Base-by-base conservation (phyloP, 2,329 filamentous ascomycete genomes). In the Aureobasidium sp. region DNA sequence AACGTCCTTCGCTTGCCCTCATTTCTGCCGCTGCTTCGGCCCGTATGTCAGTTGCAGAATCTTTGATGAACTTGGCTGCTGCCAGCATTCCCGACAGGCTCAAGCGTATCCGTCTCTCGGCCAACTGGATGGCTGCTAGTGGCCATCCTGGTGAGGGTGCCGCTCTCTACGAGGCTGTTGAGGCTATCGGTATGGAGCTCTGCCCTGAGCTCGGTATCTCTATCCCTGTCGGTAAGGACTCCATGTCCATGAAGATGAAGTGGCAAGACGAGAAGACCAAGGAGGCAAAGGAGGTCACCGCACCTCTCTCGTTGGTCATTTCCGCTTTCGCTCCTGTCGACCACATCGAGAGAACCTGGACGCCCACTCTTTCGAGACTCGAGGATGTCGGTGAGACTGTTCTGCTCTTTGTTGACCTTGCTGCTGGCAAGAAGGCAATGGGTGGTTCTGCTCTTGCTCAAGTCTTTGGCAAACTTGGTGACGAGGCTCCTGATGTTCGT, bases 41-140 rank as follows among this genome's bases (percentile, higher is more conserved):
- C 17, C 86, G 92, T 58, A 99, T 99, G 94, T 91, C 94, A 2
- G 92, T 99, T 63, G 92, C 88, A 1, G 94, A 99, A 77, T 91
- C 89, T 64, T 80, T 99, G 64, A 87, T 96, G 84, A 99, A 99
- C 74, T 80, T 99, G 63, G 91, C 90, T 41, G 94, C 94, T 61
- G 90, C 87, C 22, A 82, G 89, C 72, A 77, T 88, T 25, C 82
- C 87, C 62, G 89, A 88, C 49, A 86, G 89, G 61, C 79, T 97
- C 57, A 84, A 84, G 64, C 86, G 90, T 47, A 87, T 97, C 65
- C 88, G 93, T 72, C 83, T 97, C 11, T 97, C 92, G 3, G 93
- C 93, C 55, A 97, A 99, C 78, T 99, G 93, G 93, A 97, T 97
- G 94, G 92, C 91, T 3, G 93, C 93, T n/a, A 90, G 92, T 64